Percentiles rank a stretch among this genome's conserved stretches.
Conservation (phyloP, 78 protist genomes). For the Dictyostelium capitatum region DNA sequence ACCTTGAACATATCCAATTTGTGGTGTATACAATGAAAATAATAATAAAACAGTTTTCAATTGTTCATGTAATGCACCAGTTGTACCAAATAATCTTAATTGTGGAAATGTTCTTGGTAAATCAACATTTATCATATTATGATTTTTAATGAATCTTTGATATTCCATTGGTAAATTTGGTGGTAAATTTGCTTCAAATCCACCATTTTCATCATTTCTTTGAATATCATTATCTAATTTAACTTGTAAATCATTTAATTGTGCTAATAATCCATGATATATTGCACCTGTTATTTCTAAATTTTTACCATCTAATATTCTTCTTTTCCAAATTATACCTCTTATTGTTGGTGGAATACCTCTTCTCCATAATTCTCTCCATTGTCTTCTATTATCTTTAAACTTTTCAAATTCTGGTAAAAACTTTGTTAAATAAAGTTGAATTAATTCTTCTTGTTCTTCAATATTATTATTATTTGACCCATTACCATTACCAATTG, state of each 20-base stretch:
- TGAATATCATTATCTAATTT: neutral
- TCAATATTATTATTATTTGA: neutral
- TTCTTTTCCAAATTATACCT: constrained; percentile 30
- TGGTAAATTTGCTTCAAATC: neutral
- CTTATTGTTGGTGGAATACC: constrained; percentile 34
- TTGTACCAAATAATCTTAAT: constrained; percentile 32
- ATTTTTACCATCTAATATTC: constrained; percentile 41
- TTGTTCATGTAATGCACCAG: constrained; percentile 74
- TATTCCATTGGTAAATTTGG: constrained; percentile 3
- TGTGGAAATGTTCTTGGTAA: constrained; percentile 88
- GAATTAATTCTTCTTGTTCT: constrained; percentile 6
- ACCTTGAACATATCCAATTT: constrained; percentile 92
- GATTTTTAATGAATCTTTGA: neutral
- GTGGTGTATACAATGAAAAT: constrained; percentile 83
- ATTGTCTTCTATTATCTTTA: neutral
- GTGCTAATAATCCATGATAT: neutral
- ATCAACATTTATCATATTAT: constrained; percentile 73
- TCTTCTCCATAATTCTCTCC: constrained; percentile 46
- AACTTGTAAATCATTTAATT: neutral
- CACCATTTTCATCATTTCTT: neutral
- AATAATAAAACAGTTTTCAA: constrained; percentile 33
- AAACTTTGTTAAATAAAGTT: neutral
- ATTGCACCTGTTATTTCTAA: neutral
- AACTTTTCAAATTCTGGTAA: constrained; percentile 43
- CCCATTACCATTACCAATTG: neutral